Evolutionary conservation across 106 monocot species (phyloP).

Genomic region (Dactylorhiza incarnata): DNA sequence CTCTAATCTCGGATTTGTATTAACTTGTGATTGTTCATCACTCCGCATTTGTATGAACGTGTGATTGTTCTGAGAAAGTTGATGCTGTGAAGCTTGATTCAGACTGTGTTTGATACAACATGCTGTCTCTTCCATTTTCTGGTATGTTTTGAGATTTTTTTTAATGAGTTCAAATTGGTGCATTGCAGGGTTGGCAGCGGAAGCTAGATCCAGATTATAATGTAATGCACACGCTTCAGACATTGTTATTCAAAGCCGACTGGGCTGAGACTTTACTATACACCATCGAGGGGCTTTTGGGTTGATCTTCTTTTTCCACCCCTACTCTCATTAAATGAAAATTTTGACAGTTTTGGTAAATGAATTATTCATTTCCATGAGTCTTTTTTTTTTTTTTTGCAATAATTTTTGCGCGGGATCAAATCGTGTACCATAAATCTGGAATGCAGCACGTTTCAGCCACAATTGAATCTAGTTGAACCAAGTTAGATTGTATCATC

Average conservation of each 20-base stretch:
- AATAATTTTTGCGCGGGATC: background rate
- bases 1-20: too few relatives aligned
- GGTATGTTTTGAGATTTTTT: background rate
- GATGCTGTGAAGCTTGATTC: too few relatives aligned
- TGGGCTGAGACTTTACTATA: slow-evolving; percentile 83
- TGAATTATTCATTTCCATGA: background rate
- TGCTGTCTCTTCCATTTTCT: background rate
- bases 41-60: background rate
- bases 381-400: background rate
- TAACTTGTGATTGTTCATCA: too few relatives aligned
- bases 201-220: slow-evolving; percentile 95
- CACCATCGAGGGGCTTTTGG: slow-evolving; percentile 91
- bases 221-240: slow-evolving; percentile 83
- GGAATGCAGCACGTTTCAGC: background rate
- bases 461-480: too few relatives aligned
- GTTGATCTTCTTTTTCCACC: slow-evolving; percentile 14
- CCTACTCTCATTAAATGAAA: background rate
- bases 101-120: too few relatives aligned
- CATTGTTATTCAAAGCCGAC: slow-evolving; percentile 73
- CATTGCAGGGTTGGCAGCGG: slow-evolving; percentile 84
- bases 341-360: slow-evolving; percentile 1
- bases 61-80: background rate
- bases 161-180: too few relatives aligned
- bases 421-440: background rate
- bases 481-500: too few relatives aligned